Evolutionary conservation across 2,329 filamentous ascomycete genomes (phyloP).

Genomic region (Fusarium sp.): DNA sequence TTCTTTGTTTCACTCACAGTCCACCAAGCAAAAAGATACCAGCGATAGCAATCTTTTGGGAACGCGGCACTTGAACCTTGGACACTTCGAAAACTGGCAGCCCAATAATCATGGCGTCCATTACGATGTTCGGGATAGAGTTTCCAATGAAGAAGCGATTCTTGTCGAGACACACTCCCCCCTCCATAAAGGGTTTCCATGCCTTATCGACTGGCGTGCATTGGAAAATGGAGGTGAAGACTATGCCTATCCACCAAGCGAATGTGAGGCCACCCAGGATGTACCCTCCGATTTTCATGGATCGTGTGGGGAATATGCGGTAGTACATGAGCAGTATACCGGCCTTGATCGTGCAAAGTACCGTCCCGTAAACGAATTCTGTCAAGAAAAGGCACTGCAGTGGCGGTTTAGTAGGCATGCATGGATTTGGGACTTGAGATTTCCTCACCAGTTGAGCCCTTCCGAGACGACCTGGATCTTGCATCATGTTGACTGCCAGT

Average conservation of each 20-base stretch:
- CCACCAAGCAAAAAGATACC: slow-evolving; percentile 3
- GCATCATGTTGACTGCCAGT: slow-evolving; percentile 6
- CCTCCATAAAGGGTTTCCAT: slow-evolving; percentile 18
- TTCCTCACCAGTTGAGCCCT: not conserved
- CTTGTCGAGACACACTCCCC: not conserved
- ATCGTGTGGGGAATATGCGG: slow-evolving; percentile 13
- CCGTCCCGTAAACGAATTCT: slow-evolving; percentile 13
- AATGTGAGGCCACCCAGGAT: slow-evolving; percentile 3
- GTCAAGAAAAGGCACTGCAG: slow-evolving; percentile 1
- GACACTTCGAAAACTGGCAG: slow-evolving; percentile 4
- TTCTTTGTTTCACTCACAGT: not conserved
- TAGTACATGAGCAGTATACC: slow-evolving; percentile 1
- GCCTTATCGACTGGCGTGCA: slow-evolving; percentile 5
- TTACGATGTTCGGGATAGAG: slow-evolving; percentile 12
- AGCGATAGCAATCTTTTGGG: slow-evolving; percentile 1
- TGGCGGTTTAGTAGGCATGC: not conserved
- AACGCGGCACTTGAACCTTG: slow-evolving; percentile 5
- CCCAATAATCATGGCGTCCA: slow-evolving; percentile 14
- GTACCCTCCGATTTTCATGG: not conserved
- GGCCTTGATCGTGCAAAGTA: slow-evolving; percentile 10
- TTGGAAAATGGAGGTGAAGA: slow-evolving; percentile 16
- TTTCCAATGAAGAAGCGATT: slow-evolving; percentile 6
- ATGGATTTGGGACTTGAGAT: accelerated
- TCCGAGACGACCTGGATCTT: not conserved
- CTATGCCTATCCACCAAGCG: slow-evolving; percentile 2